phyloP scores from a whole-genome alignment of 2,329 filamentous ascomycete species.

The Sporothrix globosa region DNA sequence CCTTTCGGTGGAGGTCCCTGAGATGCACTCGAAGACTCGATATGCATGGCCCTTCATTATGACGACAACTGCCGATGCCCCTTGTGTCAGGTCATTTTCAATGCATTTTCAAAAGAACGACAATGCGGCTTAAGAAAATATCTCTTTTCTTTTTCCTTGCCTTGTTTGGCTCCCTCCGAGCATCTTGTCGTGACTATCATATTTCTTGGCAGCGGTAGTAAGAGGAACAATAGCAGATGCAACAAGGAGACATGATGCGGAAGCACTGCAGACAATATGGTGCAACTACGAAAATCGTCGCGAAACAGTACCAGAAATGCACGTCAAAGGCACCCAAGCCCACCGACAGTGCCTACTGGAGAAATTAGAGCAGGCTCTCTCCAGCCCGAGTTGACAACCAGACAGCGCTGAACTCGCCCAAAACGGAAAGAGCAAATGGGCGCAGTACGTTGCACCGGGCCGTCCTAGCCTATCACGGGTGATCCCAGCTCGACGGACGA shows the following conservation, averaged over 20 bases:
- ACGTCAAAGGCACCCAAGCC: not conserved
- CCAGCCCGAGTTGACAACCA: constrained; percentile 26
- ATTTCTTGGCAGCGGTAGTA: no score
- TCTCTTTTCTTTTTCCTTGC: not conserved
- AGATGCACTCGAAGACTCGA: not conserved
- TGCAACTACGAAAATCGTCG: constrained; percentile 11
- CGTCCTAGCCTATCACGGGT: constrained; percentile 29
- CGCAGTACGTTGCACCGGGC: constrained; percentile 18
- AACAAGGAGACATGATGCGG: not conserved
- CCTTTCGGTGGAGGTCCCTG: constrained; percentile 7
- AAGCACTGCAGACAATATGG: not conserved
- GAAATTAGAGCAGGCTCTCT: constrained; percentile 26
- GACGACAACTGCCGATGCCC: constrained; percentile 9
- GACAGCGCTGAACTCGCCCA: constrained; percentile 32
- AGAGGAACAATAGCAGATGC: not conserved
- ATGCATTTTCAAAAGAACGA: not conserved
- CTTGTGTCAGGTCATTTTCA: not conserved
- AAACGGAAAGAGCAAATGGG: constrained; percentile 27
- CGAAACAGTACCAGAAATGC: not conserved
- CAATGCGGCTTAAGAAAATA: no score
- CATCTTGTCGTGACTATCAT: no score
- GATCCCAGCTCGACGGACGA: constrained; percentile 26
- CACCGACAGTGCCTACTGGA: constrained; percentile 1
- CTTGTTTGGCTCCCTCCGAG: not conserved
- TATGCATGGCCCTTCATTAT: not conserved